Percentiles rank a stretch among this genome's conserved stretches.
These are phyloP conservation scores for Quercus wislizeni DNA, from an alignment of 306 rosid genomes.

Conservation along the genomic window DNA sequence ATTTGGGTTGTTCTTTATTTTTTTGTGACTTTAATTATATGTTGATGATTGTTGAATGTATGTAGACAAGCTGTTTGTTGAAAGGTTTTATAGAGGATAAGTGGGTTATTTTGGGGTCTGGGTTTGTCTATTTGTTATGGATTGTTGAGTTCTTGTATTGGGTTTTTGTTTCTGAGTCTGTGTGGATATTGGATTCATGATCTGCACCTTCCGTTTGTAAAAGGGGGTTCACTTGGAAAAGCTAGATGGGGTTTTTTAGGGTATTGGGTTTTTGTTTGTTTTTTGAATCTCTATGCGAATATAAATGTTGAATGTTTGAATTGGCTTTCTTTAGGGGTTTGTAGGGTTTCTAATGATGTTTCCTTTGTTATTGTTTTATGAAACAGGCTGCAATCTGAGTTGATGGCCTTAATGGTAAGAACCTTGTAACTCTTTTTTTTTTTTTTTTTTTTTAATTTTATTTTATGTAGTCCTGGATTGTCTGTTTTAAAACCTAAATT, in stretches of 20 bases:
- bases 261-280: not conserved
- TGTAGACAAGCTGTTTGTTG: not conserved
- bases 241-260: not conserved
- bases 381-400: constrained; percentile 88
- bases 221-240: not conserved
- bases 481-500: too few species aligned
- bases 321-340: not conserved
- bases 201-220: too few species aligned
- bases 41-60: not conserved
- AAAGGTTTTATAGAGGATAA: not conserved
- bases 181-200: too few species aligned
- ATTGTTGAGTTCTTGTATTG: not conserved
- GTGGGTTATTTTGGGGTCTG: not conserved
- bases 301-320: not conserved
- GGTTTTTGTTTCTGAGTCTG: not conserved
- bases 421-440: not conserved
- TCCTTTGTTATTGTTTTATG: not conserved
- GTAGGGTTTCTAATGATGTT: constrained; percentile 16
- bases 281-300: not conserved
- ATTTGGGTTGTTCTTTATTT: not conserved
- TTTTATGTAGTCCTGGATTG: not conserved
- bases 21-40: not conserved
- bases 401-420: constrained; percentile 97
- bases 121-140: not conserved
- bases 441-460: not conserved